Percentiles rank a stretch among this genome's conserved stretches.
Conservation (phyloP, 768 basidiomycete genomes). For the Lyophyllum decastes region DNA sequence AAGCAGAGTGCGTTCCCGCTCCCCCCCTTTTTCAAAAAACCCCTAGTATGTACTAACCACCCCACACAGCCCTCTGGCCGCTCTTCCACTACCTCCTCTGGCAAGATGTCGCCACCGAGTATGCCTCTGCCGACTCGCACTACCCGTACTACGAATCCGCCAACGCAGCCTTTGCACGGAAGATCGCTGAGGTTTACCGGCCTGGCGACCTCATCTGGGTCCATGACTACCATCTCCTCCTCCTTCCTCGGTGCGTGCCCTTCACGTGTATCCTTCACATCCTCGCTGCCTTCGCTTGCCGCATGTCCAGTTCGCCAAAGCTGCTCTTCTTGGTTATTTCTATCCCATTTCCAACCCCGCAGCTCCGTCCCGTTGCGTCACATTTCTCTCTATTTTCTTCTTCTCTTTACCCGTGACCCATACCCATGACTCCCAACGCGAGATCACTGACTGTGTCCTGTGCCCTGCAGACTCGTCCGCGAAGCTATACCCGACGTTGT, state of each 20-base stretch:
- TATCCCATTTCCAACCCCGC: no score
- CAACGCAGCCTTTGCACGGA: conserved; percentile 79
- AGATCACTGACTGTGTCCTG: not conserved
- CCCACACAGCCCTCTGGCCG: conserved; percentile 82
- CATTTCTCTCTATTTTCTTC: not conserved
- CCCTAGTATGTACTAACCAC: not conserved
- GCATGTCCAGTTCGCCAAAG: not conserved
- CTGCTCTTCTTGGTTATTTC: not conserved
- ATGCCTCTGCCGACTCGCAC: conserved; percentile 80
- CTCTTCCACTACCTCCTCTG: conserved; percentile 98
- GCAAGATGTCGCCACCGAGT: conserved; percentile 93
- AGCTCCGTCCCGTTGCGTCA: not conserved
- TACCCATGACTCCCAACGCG: not conserved
- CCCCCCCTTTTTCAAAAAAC: not conserved
- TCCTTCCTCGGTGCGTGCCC: conserved; percentile 64
- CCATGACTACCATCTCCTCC: conserved; percentile 94
- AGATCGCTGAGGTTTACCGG: conserved; percentile 72
- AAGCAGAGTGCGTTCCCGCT: conserved; percentile 81
- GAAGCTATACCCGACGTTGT: conserved; percentile 66
- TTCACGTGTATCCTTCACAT: not conserved
- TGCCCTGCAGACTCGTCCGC: conserved; percentile 59
- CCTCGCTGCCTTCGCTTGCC: not conserved
- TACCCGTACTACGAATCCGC: conserved; percentile 83
- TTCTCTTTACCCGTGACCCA: not conserved
- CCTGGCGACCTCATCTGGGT: conserved; percentile 95